Percentiles rank a stretch among this genome's conserved stretches.
phyloP scores from a whole-genome alignment of 2,329 filamentous ascomycete genomes.

The Alternaria arbusti region DNA sequence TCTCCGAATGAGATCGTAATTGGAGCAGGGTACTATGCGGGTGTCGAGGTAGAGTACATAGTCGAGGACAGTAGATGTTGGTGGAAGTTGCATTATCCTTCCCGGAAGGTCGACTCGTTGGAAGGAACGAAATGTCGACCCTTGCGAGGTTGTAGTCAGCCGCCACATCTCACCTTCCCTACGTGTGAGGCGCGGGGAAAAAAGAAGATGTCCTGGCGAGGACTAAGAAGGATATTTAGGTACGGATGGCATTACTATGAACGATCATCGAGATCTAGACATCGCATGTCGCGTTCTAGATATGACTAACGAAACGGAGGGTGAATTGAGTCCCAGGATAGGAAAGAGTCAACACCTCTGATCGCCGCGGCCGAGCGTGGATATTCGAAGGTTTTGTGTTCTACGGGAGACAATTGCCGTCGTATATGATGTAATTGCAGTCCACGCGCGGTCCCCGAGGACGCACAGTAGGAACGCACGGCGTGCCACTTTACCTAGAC shows the following conservation, averaged over 20 bases:
- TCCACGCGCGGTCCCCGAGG: background rate
- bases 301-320: background rate
- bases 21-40: background rate
- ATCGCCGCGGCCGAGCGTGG: background rate
- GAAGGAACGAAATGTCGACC: background rate
- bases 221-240: background rate
- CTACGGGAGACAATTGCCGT: background rate
- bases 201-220: background rate
- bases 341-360: background rate
- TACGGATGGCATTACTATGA: background rate
- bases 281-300: background rate
- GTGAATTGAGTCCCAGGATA: background rate
- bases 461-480: background rate
- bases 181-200: background rate
- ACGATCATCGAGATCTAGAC: background rate
- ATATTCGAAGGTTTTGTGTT: background rate
- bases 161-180: background rate
- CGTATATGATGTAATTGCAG: background rate
- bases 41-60: background rate
- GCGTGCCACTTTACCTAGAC: background rate
- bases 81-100: background rate
- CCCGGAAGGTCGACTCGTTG: background rate
- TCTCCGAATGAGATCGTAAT: fast-evolving
- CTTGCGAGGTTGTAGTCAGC: background rate
- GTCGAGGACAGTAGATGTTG: background rate